A percentile compares a stretch with the other conserved stretches of the same genome.
phyloP scores from a whole-genome alignment of 352 stramenopile genomes.

The Albugo laibachii region DNA sequence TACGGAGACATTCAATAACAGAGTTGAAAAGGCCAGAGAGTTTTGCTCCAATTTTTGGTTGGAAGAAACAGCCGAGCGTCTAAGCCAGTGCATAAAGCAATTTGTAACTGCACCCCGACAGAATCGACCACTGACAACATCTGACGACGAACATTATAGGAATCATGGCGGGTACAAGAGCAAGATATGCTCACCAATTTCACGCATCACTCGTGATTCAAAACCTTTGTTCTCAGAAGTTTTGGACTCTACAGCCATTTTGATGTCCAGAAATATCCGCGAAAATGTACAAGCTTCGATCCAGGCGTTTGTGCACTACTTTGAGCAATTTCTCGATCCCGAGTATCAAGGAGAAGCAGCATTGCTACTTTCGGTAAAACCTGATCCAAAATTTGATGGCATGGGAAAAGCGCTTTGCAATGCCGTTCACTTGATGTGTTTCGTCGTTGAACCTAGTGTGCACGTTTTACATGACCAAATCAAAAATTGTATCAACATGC shows the following conservation, averaged over 20 bases:
- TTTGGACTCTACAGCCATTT: constrained; percentile 58
- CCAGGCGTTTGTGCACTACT: constrained; percentile 40
- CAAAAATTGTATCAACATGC: constrained; percentile 29
- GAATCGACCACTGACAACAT: neutral
- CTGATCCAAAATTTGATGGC: neutral
- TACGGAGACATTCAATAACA: constrained; percentile 51
- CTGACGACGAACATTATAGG: too few relatives aligned
- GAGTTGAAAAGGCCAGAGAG: constrained; percentile 69
- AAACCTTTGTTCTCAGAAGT: constrained; percentile 8
- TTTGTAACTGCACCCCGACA: constrained; percentile 15
- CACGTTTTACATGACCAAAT: constrained; percentile 38
- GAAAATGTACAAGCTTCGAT: constrained; percentile 74
- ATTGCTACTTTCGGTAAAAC: constrained; percentile 19
- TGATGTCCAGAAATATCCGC: constrained; percentile 83
- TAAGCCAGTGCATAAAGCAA: constrained; percentile 30
- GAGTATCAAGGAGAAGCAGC: constrained; percentile 35
- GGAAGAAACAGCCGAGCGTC: constrained; percentile 33
- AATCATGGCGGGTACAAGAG: too few relatives aligned
- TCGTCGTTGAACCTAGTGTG: constrained; percentile 39
- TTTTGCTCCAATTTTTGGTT: constrained; percentile 73
- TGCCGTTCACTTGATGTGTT: constrained; percentile 6
- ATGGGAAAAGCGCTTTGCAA: neutral
- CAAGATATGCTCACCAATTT: neutral
- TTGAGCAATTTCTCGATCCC: constrained; percentile 36
- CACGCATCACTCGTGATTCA: neutral